Percentiles rank a stretch among this genome's conserved stretches.
These are phyloP conservation scores for Alternaria sp. DNA, from an alignment of 2,329 filamentous ascomycete species.

Conservation along the genomic window DNA sequence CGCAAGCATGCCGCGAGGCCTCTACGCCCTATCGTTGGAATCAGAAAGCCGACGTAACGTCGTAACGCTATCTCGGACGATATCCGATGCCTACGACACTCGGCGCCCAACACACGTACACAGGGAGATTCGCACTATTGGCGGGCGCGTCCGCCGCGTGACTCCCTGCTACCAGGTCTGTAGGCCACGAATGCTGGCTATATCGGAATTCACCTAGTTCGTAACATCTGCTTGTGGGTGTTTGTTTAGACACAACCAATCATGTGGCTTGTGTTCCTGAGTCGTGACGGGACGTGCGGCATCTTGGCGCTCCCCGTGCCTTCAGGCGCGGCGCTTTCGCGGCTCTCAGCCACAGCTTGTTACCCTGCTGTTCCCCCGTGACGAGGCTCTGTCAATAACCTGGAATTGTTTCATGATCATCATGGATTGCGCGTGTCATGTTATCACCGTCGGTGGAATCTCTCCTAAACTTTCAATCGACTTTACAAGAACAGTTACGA, in stretches of 20 bases:
- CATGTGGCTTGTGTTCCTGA: not conserved
- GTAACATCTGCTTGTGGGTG: not conserved
- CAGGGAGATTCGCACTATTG: not conserved
- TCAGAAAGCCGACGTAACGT: not conserved
- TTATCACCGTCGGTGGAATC: not conserved
- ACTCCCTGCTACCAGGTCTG: not conserved
- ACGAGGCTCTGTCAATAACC: not conserved
- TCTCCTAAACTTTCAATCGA: not conserved
- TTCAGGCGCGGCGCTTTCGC: not conserved
- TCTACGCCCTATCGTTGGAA: not conserved
- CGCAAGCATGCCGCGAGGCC: not conserved
- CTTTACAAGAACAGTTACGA: not conserved
- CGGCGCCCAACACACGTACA: not conserved
- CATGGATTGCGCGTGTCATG: not conserved
- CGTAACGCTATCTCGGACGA: not conserved
- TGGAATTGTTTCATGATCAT: not conserved
- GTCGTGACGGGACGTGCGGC: not conserved
- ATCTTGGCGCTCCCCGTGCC: not conserved
- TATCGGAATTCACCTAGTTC: not conserved
- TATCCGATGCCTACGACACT: not conserved
- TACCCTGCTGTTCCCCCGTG: no score
- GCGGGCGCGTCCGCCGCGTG: not conserved
- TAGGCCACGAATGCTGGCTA: not conserved
- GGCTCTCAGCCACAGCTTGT: not conserved
- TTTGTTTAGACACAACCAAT: not conserved